phyloP scores from a whole-genome alignment of 345 rosid genomes.

The Rhodomyrtus tomentosa region DNA sequence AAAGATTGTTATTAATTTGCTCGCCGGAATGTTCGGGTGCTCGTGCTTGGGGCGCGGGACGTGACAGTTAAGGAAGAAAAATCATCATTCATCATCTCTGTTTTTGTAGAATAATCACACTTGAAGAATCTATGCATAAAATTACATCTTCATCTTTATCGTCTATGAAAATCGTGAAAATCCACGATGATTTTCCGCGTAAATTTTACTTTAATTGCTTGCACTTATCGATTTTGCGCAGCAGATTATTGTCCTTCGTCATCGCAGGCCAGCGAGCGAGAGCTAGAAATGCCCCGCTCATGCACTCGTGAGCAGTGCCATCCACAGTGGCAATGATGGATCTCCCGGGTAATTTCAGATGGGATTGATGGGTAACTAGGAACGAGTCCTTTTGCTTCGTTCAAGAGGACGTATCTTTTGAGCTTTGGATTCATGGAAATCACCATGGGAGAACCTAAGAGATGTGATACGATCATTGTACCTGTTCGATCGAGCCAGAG shows the following conservation, averaged over 20 bases:
- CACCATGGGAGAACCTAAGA: slow-evolving; percentile 74
- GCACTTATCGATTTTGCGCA: slow-evolving; percentile 51
- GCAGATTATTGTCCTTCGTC: slow-evolving; percentile 46
- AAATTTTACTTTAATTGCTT: too few species aligned
- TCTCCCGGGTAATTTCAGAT: slow-evolving; percentile 83
- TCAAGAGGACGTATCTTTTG: slow-evolving; percentile 64
- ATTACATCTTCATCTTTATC: too few species aligned
- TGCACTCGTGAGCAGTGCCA: slow-evolving; percentile 65
- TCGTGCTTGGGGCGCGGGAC: too few species aligned
- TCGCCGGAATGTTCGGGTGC: too few species aligned
- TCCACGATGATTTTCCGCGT: too few species aligned
- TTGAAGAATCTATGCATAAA: too few species aligned
- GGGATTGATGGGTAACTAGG: slow-evolving; percentile 84
- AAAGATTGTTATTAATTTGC: too few species aligned
- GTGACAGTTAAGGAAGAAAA: too few species aligned
- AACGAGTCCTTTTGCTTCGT: slow-evolving; percentile 76
- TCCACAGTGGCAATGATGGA: slow-evolving; percentile 87
- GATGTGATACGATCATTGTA: slow-evolving; percentile 69
- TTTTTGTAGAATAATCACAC: too few species aligned
- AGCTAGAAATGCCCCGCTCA: slow-evolving; percentile 69
- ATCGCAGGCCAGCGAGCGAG: slow-evolving; percentile 60
- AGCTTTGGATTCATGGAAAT: slow-evolving; percentile 92
- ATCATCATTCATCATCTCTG: too few species aligned
- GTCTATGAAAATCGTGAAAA: too few species aligned
- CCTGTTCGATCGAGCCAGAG: slow-evolving; percentile 14